Percentiles rank a stretch among this genome's conserved stretches.
Evolutionary conservation across 1,284 basidiomycete genomes (phyloP).

Genomic region (Schizophyllum commune): DNA sequence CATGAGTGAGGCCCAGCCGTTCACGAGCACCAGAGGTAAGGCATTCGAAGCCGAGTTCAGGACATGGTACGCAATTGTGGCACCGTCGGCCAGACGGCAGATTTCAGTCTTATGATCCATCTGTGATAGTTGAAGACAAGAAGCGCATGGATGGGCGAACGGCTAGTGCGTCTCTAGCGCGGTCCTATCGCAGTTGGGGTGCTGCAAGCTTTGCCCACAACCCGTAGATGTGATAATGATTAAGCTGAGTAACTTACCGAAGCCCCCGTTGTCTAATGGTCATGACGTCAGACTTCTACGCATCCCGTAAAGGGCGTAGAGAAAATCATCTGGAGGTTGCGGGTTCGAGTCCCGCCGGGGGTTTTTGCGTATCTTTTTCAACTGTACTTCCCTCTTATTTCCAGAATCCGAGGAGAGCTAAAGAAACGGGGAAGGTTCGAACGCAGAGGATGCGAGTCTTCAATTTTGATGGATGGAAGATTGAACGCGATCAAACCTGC

Average conservation of each 20-base stretch:
- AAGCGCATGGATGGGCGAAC: no score
- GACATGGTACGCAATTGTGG: constrained; percentile 4
- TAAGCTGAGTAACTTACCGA: background rate
- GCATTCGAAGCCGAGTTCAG: constrained; percentile 2
- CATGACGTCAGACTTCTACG: constrained; percentile 74
- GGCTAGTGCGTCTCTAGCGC: no score
- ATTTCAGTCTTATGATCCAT: background rate
- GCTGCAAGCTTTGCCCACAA: no score
- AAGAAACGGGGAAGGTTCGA: no score
- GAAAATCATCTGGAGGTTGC: constrained; percentile 56
- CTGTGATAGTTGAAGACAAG: no score
- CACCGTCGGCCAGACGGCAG: constrained; percentile 2
- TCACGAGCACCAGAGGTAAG: constrained; percentile 26
- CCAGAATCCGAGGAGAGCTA: background rate
- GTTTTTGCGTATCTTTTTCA: constrained; percentile 22
- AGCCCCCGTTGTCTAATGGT: constrained; percentile 70
- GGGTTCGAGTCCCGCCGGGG: constrained; percentile 70
- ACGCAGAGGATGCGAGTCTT: no score
- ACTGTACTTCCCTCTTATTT: background rate
- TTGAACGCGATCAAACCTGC: no score
- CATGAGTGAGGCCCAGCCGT: constrained; percentile 24
- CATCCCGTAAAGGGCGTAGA: background rate
- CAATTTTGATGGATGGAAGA: no score
- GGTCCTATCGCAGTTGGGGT: background rate
- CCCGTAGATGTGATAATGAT: no score